Evolutionary conservation across 2,329 filamentous ascomycete species (phyloP).

Genomic region (Neopestalotiopsis sp.): DNA sequence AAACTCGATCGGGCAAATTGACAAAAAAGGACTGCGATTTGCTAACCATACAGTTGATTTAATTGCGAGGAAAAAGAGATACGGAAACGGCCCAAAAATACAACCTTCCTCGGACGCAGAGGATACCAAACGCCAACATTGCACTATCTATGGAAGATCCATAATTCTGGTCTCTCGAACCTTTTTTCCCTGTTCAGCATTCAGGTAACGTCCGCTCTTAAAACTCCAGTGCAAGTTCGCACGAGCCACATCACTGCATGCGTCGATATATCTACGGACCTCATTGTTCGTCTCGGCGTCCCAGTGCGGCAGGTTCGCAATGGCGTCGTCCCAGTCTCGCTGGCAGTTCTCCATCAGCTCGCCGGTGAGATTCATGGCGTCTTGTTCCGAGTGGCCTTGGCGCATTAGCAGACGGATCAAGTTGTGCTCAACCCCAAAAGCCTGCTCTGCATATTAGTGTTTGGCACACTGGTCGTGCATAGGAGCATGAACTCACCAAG

Average conservation of each 20-base stretch:
- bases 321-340: constrained; percentile 2
- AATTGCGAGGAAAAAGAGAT: too few relatives aligned
- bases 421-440: constrained; percentile 12
- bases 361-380: background rate
- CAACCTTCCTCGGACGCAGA: too few relatives aligned
- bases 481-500: background rate
- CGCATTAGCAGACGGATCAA: constrained; percentile 9
- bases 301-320: background rate
- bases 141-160: too few relatives aligned
- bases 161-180: too few relatives aligned
- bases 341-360: constrained; percentile 9
- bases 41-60: too few relatives aligned
- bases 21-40: too few relatives aligned
- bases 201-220: too few relatives aligned
- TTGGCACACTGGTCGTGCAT: background rate
- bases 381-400: constrained; percentile 3
- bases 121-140: too few relatives aligned
- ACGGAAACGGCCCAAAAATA: too few relatives aligned
- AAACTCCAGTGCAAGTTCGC: constrained; percentile 4
- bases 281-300: background rate
- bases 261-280: constrained; percentile 7
- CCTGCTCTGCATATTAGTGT: background rate
- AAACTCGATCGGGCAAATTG: too few relatives aligned
- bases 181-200: too few relatives aligned
- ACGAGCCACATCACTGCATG: constrained; percentile 9